Evolutionary conservation across 768 basidiomycete species (phyloP).

Genomic region (Calocera viscosa): DNA sequence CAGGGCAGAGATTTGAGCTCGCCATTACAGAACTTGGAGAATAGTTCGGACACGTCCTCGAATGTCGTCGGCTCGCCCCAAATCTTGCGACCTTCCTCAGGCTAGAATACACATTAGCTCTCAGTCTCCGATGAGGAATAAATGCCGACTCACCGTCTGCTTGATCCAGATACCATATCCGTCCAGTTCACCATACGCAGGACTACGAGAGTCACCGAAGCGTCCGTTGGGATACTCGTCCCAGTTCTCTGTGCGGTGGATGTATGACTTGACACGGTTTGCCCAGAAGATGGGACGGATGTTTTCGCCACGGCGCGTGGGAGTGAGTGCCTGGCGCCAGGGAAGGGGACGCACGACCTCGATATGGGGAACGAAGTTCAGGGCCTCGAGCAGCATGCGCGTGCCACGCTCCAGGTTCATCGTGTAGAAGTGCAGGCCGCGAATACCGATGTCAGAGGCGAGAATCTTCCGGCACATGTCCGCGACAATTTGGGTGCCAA

Average conservation of each 20-base stretch:
- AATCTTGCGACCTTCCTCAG: constrained; percentile 70
- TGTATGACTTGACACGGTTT: constrained; percentile 86
- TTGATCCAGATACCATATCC: constrained; percentile 91
- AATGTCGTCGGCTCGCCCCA: constrained; percentile 73
- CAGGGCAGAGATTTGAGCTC: constrained; percentile 75
- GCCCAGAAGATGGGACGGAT: constrained; percentile 99
- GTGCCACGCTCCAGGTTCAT: constrained; percentile 96
- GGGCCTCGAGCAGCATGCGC: constrained; percentile 85
- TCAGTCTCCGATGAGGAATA: background rate
- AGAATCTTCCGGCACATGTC: constrained; percentile 87
- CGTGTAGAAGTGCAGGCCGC: constrained; percentile 90
- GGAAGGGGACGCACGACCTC: constrained; percentile 92
- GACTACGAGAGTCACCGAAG: constrained; percentile 93
- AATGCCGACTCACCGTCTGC: constrained; percentile 48
- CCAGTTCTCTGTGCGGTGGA: constrained; percentile 96
- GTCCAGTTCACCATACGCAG: constrained; percentile 95
- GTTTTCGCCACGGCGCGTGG: constrained; percentile 75
- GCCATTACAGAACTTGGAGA: constrained; percentile 69
- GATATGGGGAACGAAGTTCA: constrained; percentile 72
- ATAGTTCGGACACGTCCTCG: constrained; percentile 57
- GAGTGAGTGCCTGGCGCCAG: constrained; percentile 94
- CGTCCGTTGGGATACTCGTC: constrained; percentile 99
- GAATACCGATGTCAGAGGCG: constrained; percentile 63
- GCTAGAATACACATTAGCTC: constrained; percentile 35
- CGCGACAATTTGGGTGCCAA: constrained; percentile 89